Evolutionary conservation across 768 basidiomycete species (phyloP), one percentile per base, ranked within the genome.

Genomic region (Arthromyces matolae): DNA sequence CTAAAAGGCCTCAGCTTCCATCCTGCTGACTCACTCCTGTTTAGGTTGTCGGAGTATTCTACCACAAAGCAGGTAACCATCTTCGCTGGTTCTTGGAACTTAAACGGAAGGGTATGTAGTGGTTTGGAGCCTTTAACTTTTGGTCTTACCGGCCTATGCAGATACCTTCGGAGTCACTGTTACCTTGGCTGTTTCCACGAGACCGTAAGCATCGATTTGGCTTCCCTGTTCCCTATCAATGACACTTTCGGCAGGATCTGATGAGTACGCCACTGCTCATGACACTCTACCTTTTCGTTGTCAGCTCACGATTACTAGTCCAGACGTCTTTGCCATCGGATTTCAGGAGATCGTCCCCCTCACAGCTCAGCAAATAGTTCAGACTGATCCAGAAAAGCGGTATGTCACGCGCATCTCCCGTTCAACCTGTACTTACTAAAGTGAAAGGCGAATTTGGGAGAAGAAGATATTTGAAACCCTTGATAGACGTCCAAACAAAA

Each of bases 341-440:
- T 96, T 97, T 63, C 94, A 99, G 66, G 96, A 99, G 66, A 93
- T 99, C 44, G 96, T 99, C 0, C 93, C 93, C 4, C 77, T 99
- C 38, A 97, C 92, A n/a, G 92, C 96, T 3, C 92, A 94, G 59
- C 94, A 97, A 64, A 97, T 99, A 34, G 76, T 97, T 13, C 93
- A 96, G 64, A 86, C 93, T 5, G 94, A 97, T 66, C 93, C 94
- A 1, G 92, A 93, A 61, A 93, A 92, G 69, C 79, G 81, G 91
- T 86, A 43, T 19, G 71, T 50, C n/a, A 50, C 29, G 34, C 28
- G 10, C 24, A 36, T 16, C 4, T 25, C 24, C 29, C 14, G 27
- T n/a, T n/a, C n/a, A 8, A 32, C 5, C 34, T 4, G 29, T 22
- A 25, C 28, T 25, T 52, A 37, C 12, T 7, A 20, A 33, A 28